These are phyloP conservation scores for Trichosporon coremiiforme DNA, from an alignment of 1,284 basidiomycete genomes.

Conservation along the genomic window DNA sequence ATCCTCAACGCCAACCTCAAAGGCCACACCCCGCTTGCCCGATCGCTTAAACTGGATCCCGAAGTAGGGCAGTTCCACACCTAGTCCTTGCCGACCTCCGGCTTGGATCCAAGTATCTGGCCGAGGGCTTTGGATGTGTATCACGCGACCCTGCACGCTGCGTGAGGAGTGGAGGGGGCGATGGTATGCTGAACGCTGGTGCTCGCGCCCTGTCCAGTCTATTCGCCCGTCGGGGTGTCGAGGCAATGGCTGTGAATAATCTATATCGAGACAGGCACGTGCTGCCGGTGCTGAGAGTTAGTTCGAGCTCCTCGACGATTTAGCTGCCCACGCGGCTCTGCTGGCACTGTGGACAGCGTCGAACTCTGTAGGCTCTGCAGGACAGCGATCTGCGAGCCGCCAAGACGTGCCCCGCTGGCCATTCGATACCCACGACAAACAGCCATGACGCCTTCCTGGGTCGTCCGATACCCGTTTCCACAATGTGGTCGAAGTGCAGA, in stretches of 20 bases:
- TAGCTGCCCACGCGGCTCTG: too few species aligned
- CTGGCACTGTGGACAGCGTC: too few species aligned
- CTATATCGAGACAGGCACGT: neutral
- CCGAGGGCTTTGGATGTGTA: constrained; percentile 79
- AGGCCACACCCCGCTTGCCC: constrained; percentile 65
- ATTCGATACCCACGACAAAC: too few species aligned
- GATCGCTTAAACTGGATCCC: constrained; percentile 72
- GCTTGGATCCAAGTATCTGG: constrained; percentile 70
- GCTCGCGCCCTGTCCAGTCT: neutral
- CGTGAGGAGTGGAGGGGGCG: constrained; percentile 56
- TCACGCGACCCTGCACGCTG: constrained; percentile 63
- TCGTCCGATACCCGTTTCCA: too few species aligned
- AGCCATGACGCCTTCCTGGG: too few species aligned
- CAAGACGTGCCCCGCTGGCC: too few species aligned
- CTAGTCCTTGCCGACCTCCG: constrained; percentile 64
- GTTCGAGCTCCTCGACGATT: too few species aligned
- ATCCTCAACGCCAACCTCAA: constrained; percentile 77
- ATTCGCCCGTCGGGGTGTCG: constrained; percentile 11
- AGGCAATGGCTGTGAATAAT: neutral
- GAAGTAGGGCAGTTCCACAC: constrained; percentile 71
- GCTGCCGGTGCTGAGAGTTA: too few species aligned
- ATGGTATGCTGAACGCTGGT: neutral
- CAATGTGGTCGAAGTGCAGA: too few species aligned
- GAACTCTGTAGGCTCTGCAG: too few species aligned
- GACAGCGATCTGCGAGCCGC: too few species aligned